phyloP scores from a whole-genome alignment of 768 basidiomycete genomes.

The Tricholoma furcatifolium region DNA sequence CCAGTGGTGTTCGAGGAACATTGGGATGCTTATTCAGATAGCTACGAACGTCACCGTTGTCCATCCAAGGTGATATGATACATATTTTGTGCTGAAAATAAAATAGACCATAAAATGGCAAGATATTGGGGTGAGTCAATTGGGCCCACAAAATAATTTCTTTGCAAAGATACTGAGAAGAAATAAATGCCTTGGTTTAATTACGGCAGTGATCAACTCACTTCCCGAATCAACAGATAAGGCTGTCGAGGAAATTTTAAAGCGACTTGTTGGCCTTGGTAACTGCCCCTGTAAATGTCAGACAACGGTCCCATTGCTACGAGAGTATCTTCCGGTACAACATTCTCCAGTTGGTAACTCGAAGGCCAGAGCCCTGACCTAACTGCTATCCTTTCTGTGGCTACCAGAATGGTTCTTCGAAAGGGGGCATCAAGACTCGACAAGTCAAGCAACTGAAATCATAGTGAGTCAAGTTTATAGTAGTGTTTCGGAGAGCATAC shows the following conservation, averaged over 20 bases:
- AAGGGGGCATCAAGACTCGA: not conserved
- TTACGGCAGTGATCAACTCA: not conserved
- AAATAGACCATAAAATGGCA: conserved; percentile 17
- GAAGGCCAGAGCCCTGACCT: not conserved
- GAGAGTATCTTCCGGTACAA: not conserved
- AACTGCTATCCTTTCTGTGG: not conserved
- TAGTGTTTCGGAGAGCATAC: too few species aligned
- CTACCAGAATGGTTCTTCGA: not conserved
- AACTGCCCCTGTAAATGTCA: not conserved
- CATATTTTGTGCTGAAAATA: conserved; percentile 9
- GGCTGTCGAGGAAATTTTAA: not conserved
- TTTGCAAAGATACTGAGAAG: not conserved
- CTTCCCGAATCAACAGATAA: not conserved
- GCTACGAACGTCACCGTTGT: conserved; percentile 10
- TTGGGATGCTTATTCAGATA: conserved; percentile 4
- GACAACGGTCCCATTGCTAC: not conserved
- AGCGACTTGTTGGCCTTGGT: not conserved
- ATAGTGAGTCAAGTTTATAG: not conserved
- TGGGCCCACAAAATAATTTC: conserved; percentile 3
- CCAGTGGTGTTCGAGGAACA: conserved; percentile 12
- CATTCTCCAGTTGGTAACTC: not conserved
- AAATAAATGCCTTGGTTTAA: not conserved
- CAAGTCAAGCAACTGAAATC: not conserved
- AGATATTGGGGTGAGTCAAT: conserved; percentile 7
- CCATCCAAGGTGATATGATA: conserved; percentile 17